Evolutionary conservation across 2,329 filamentous ascomycete genomes (phyloP).

Genomic region (Penicillium psychrosexuale): DNA sequence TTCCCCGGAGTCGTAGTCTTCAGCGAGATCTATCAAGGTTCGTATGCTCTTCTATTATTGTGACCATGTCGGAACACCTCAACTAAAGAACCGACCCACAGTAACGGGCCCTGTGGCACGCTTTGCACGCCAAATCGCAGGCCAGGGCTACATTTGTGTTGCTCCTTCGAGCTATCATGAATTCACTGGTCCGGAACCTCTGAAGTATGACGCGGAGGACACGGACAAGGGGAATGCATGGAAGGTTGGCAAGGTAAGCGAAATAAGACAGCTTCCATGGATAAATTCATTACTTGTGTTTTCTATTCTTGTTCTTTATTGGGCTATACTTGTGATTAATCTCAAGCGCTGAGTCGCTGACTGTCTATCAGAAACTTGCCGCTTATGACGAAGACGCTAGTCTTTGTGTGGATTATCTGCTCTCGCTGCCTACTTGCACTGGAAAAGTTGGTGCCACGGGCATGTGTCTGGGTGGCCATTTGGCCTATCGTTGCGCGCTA

Average conservation of each 20-base stretch:
- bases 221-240: constrained; percentile 84
- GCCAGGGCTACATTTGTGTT: constrained; percentile 89
- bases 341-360: background rate
- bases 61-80: background rate
- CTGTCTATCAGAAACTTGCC: constrained; percentile 60
- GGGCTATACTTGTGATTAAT: background rate
- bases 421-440: constrained; percentile 72
- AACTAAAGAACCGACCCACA: constrained; percentile 32
- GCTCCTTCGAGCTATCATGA: constrained; percentile 91
- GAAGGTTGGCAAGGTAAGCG: constrained; percentile 71
- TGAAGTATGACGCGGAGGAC: constrained; percentile 82
- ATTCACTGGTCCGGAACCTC: constrained; percentile 77
- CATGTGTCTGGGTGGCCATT: constrained; percentile 92
- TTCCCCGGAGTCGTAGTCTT: constrained; percentile 88
- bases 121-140: constrained; percentile 87
- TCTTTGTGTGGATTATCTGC: constrained; percentile 65
- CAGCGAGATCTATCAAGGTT: constrained; percentile 94
- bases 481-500: constrained; percentile 70
- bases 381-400: constrained; percentile 81
- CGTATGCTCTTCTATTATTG: constrained; percentile 3
- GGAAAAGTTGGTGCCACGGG: constrained; percentile 75
- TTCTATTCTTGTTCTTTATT: background rate
- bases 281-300: background rate
- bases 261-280: background rate
- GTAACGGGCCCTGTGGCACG: constrained; percentile 87